Conservation (phyloP, 2,329 filamentous ascomycete species). For the Trichoderma simmonsii region DNA sequence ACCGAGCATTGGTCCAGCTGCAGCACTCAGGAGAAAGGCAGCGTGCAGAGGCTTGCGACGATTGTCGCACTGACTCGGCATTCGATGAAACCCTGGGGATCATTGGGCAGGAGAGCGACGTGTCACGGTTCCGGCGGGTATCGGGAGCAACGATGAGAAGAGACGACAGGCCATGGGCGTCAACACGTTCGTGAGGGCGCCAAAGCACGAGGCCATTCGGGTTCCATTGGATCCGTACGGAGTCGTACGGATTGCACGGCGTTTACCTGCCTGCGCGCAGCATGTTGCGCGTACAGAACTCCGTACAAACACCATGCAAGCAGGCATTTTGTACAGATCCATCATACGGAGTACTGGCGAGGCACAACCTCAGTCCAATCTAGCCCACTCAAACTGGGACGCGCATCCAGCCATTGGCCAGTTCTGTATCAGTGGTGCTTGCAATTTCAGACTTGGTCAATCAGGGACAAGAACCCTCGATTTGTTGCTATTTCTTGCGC, state of each 20-base stretch:
- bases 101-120: not conserved
- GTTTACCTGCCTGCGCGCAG: not conserved
- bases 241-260: not conserved
- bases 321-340: not conserved
- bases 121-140: not conserved
- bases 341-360: too few species aligned
- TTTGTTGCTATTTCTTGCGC: not conserved
- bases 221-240: not conserved
- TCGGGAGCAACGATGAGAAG: not conserved
- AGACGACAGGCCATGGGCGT: not conserved
- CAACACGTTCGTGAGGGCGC: not conserved
- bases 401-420: not conserved
- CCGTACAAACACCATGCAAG: not conserved
- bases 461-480: not conserved
- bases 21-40: conserved; percentile 1
- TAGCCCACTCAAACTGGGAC: not conserved
- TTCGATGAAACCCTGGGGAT: conserved; percentile 4
- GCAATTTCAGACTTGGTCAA: not conserved
- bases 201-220: conserved; percentile 6
- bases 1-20: not conserved
- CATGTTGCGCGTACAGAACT: not conserved
- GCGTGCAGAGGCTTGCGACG: conserved; percentile 4
- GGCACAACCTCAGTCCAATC: not conserved
- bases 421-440: not conserved
- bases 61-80: conserved; percentile 2